A percentile compares a stretch with the other conserved stretches of the same genome.
Evolutionary conservation across 2,329 filamentous ascomycete genomes (phyloP).

Genomic region (Venturiaceae sp.): DNA sequence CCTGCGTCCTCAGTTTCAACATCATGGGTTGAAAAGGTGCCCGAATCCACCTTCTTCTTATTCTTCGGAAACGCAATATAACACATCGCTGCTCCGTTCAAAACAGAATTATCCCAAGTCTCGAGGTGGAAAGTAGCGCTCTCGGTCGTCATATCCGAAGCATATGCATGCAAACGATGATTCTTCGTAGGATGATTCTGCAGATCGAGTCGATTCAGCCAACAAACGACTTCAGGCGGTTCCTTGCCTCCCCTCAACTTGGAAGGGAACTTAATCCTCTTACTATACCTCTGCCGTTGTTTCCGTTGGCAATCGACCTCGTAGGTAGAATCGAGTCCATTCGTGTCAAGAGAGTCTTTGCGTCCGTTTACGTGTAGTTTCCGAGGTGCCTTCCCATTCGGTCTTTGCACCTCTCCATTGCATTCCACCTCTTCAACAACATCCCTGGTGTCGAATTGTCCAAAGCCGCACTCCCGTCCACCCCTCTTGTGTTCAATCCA

Average conservation of each 20-base stretch:
- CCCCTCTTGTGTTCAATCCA: slow-evolving; percentile 20
- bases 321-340: not conserved
- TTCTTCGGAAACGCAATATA: slow-evolving; percentile 20
- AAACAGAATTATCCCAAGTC: slow-evolving; percentile 15
- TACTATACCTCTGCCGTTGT: slow-evolving; percentile 2
- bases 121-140: slow-evolving; percentile 19
- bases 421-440: not conserved
- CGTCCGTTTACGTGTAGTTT: not conserved
- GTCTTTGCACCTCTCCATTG: not conserved
- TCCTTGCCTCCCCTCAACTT: slow-evolving; percentile 11
- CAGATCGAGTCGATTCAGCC: slow-evolving; percentile 19
- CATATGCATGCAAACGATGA: slow-evolving; percentile 16
- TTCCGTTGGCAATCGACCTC: not conserved
- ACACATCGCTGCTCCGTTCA: slow-evolving; percentile 18
- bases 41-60: slow-evolving; percentile 17
- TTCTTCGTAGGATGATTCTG: slow-evolving; percentile 11
- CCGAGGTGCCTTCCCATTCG: not conserved
- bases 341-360: not conserved
- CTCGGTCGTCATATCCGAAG: slow-evolving; percentile 11
- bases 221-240: slow-evolving; percentile 16
- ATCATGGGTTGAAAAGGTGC: slow-evolving; percentile 16
- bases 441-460: slow-evolving; percentile 18
- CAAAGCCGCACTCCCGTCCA: slow-evolving; percentile 18
- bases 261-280: slow-evolving; percentile 12
- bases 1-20: not conserved